phyloP scores from a whole-genome alignment of 2,329 filamentous ascomycete genomes.

The Annulohypoxylon truncatum region DNA sequence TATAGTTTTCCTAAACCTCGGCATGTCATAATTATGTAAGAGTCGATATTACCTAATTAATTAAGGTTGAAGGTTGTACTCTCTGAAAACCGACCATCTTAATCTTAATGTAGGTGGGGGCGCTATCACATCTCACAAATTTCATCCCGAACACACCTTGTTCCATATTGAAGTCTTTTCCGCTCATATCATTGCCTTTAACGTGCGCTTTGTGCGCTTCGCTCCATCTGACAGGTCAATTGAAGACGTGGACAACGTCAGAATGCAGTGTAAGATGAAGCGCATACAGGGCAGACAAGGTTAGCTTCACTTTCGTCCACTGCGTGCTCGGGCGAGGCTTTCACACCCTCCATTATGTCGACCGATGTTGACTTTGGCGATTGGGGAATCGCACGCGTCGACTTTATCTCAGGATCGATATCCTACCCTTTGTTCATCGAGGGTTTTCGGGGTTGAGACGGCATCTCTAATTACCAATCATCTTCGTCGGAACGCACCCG shows the following conservation, averaged over 20 bases:
- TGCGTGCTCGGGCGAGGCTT: slow-evolving; percentile 9
- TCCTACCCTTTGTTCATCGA: background rate
- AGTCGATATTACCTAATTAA: slow-evolving; percentile 10
- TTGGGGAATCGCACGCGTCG: background rate
- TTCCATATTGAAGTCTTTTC: slow-evolving; percentile 7
- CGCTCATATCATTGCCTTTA: slow-evolving; percentile 8
- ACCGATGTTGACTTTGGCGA: slow-evolving; percentile 17
- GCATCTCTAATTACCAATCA: slow-evolving; percentile 29
- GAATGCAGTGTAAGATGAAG: slow-evolving; percentile 11
- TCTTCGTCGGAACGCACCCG: slow-evolving; percentile 16
- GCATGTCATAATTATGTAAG: background rate
- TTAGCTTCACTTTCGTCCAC: slow-evolving; percentile 34
- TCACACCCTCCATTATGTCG: slow-evolving; percentile 28
- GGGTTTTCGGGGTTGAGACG: slow-evolving; percentile 13
- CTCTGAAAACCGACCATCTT: slow-evolving; percentile 14
- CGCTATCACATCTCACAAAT: slow-evolving; percentile 33
- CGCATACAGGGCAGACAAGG: slow-evolving; percentile 3
- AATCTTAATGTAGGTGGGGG: background rate
- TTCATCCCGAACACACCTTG: slow-evolving; percentile 5
- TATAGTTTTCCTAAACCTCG: background rate
- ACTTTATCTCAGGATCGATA: slow-evolving; percentile 18
- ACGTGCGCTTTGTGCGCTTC: slow-evolving; percentile 2
- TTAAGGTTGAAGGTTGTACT: slow-evolving; percentile 2
- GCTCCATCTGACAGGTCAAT: slow-evolving; percentile 31
- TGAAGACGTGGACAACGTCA: slow-evolving; percentile 12